These are phyloP conservation scores for Aspergillus candidus DNA, from an alignment of 2,329 filamentous ascomycete species.

Conservation along the genomic window DNA sequence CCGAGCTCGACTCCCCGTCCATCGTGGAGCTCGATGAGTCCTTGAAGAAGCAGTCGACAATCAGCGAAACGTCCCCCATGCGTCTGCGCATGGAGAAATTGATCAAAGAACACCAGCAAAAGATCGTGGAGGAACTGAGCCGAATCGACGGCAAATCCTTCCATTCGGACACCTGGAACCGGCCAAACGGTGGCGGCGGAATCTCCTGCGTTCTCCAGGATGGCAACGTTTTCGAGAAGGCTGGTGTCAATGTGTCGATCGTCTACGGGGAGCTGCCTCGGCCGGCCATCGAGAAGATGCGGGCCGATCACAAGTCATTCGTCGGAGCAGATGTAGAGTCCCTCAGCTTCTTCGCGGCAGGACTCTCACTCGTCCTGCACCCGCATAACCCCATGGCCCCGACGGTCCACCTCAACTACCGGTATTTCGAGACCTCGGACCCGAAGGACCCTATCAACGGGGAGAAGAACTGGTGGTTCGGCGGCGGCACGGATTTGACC, in stretches of 20 bases:
- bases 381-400: conserved; percentile 94
- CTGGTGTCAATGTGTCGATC: conserved; percentile 87
- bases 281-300: conserved; percentile 86
- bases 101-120: conserved; percentile 85
- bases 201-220: conserved; percentile 94
- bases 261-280: conserved; percentile 89
- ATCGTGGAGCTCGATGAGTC: conserved; percentile 82
- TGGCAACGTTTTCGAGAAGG: conserved; percentile 96
- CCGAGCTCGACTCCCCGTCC: conserved; percentile 45
- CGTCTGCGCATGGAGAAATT: conserved; percentile 95
- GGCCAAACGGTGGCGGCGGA: conserved; percentile 83
- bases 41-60: conserved; percentile 68
- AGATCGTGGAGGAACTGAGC: conserved; percentile 78
- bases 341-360: conserved; percentile 91
- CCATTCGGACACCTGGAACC: conserved; percentile 76
- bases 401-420: conserved; percentile 96
- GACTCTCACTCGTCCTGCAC: conserved; percentile 87
- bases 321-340: conserved; percentile 68
- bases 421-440: conserved; percentile 94
- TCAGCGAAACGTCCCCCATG: conserved; percentile 81
- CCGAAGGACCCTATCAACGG: conserved; percentile 63
- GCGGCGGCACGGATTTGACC: conserved; percentile 88
- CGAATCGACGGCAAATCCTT: conserved; percentile 79
- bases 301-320: conserved; percentile 87
- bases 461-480: conserved; percentile 89